phyloP scores from a whole-genome alignment of 202 grass and related monocot species.

The Schoenoplectus tabernaemontani region DNA sequence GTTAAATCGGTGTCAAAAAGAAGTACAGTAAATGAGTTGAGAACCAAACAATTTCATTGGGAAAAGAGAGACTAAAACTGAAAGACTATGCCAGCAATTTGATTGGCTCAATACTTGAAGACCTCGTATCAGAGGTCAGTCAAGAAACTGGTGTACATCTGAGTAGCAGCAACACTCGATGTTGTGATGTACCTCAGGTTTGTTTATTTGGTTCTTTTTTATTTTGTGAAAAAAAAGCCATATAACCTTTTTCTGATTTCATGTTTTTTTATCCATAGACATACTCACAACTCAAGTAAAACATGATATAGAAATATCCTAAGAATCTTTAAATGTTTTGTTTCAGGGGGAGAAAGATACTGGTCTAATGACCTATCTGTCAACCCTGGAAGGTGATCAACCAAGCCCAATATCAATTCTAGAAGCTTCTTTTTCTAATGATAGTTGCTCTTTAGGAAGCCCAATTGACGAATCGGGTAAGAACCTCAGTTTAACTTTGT shows the following conservation, averaged over 20 bases:
- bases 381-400: slow-evolving; percentile 41
- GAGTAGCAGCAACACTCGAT: neutral
- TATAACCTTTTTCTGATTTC: too few relatives aligned
- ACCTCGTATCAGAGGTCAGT: slow-evolving; percentile 40
- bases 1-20: slow-evolving; percentile 15
- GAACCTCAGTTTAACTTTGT: neutral
- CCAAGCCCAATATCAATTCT: slow-evolving; percentile 73
- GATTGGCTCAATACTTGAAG: slow-evolving; percentile 39
- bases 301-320: too few relatives aligned
- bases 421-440: slow-evolving; percentile 60
- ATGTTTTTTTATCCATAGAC: neutral
- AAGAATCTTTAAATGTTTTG: slow-evolving; percentile 20
- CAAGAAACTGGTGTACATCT: neutral
- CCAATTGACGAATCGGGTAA: slow-evolving; percentile 43
- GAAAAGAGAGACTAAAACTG: slow-evolving; percentile 26
- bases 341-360: slow-evolving; percentile 39
- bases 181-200: slow-evolving; percentile 1
- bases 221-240: too few relatives aligned
- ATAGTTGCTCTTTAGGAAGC: slow-evolving; percentile 61
- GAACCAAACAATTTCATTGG: slow-evolving; percentile 19
- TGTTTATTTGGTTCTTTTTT: neutral
- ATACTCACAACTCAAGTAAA: too few relatives aligned
- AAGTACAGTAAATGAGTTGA: neutral
- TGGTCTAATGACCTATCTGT: slow-evolving; percentile 21
- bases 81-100: slow-evolving; percentile 32